A percentile compares a stretch with the other conserved stretches of the same genome.
Evolutionary conservation across 2,329 filamentous ascomycete species (phyloP).

Genomic region (Dothiorella sarmentorum): DNA sequence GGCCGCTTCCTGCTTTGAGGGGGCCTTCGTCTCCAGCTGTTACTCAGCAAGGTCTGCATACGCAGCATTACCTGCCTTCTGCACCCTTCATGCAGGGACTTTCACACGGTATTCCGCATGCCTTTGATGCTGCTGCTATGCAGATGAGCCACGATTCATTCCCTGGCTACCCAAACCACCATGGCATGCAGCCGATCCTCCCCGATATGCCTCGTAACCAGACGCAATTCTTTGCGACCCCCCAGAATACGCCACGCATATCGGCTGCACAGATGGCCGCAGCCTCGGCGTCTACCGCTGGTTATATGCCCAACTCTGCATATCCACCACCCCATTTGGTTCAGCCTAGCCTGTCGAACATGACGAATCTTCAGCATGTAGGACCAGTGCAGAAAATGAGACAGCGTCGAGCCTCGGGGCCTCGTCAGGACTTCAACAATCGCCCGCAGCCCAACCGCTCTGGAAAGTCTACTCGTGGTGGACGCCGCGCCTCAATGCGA

Average conservation of each 20-base stretch:
- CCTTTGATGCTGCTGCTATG: neutral
- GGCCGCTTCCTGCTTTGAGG: neutral
- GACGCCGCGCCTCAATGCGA: conserved; percentile 4
- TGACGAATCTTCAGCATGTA: conserved; percentile 1
- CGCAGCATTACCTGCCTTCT: neutral
- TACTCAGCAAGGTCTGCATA: neutral
- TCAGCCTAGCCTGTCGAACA: neutral
- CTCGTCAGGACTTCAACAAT: neutral
- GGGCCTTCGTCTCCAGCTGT: neutral
- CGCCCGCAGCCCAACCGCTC: neutral
- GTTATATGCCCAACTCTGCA: neutral
- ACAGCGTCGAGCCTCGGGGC: neutral
- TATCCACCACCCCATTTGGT: neutral
- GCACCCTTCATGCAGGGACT: neutral
- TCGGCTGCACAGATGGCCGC: neutral
- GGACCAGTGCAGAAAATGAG: neutral
- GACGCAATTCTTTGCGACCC: neutral
- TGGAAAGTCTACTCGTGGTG: neutral
- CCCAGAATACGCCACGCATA: conserved; percentile 1
- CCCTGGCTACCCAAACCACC: neutral
- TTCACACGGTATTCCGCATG: neutral
- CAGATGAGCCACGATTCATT: neutral
- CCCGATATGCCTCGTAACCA: neutral
- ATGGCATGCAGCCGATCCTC: neutral
- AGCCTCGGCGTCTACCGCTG: neutral